phyloP scores from a whole-genome alignment of 139 green algal species.

The Protoeuglena noctilucae region DNA sequence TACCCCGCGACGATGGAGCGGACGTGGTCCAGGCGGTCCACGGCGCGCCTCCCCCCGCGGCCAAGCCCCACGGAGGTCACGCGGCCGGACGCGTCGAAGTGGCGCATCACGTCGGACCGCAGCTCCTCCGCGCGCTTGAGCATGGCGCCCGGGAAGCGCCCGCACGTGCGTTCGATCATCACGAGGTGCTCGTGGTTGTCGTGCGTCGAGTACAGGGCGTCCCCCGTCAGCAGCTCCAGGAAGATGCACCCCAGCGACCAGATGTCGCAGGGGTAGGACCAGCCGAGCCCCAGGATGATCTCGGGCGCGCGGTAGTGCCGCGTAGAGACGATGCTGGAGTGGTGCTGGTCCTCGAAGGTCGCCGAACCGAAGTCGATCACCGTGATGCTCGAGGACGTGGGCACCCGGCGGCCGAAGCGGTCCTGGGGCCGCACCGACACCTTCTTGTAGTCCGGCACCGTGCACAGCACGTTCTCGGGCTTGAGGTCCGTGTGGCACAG shows the following conservation, averaged over 20 bases:
- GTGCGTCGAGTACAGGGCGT: conserved; percentile 62
- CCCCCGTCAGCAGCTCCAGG: conserved; percentile 75
- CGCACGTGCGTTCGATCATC: conserved; percentile 94
- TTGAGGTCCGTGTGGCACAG: conserved; percentile 98
- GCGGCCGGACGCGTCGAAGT: conserved; percentile 7
- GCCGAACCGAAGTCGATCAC: conserved; percentile 97
- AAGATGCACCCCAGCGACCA: conserved; percentile 94
- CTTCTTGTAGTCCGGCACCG: conserved; percentile 28
- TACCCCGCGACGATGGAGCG: neutral
- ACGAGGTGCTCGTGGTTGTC: conserved; percentile 96
- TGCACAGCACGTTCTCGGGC: conserved; percentile 95
- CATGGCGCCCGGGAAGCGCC: conserved; percentile 39
- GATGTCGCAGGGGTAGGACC: conserved; percentile 82
- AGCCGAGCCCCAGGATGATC: conserved; percentile 83
- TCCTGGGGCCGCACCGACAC: conserved; percentile 5
- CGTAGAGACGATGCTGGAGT: conserved; percentile 69
- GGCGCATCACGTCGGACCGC: neutral
- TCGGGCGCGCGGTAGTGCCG: conserved; percentile 93
- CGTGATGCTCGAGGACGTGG: conserved; percentile 35
- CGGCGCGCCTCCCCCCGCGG: conserved; percentile 51
- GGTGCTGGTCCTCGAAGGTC: conserved; percentile 83
- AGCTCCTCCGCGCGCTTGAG: neutral
- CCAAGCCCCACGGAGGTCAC: conserved; percentile 50
- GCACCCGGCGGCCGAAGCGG: neutral
- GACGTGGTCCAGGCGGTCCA: conserved; percentile 27